Conservation (phyloP, 2,329 filamentous ascomycete genomes). For the Laburnicola sp. region DNA sequence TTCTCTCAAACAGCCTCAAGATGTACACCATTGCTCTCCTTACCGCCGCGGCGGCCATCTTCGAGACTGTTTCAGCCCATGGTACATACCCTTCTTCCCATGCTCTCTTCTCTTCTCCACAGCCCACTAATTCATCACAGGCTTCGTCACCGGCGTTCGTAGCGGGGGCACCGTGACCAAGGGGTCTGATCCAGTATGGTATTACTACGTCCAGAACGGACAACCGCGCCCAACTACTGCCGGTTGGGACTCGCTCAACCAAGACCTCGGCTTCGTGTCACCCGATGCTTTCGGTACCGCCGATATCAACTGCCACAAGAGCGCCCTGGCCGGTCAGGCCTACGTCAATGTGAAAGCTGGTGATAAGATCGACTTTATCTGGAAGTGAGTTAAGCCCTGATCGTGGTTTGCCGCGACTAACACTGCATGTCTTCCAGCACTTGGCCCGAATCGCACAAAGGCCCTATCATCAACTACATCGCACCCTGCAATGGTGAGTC, state of each 20-base stretch:
- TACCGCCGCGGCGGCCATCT: background rate
- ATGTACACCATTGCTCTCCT: slow-evolving; percentile 3
- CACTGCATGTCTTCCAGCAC: too few species aligned
- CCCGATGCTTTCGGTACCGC: slow-evolving; percentile 29
- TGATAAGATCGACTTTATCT: slow-evolving; percentile 54
- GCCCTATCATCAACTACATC: slow-evolving; percentile 40
- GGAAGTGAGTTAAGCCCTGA: too few species aligned
- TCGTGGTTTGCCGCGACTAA: too few species aligned
- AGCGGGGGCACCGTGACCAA: slow-evolving; percentile 28
- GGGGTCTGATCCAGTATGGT: slow-evolving; percentile 41
- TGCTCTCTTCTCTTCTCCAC: slow-evolving; percentile 25
- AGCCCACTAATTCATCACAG: slow-evolving; percentile 24
- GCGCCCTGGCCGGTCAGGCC: slow-evolving; percentile 54
- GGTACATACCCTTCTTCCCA: slow-evolving; percentile 20
- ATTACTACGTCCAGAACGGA: slow-evolving; percentile 26
- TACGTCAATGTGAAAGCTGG: slow-evolving; percentile 61
- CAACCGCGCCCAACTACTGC: slow-evolving; percentile 27
- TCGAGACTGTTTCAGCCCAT: slow-evolving; percentile 14
- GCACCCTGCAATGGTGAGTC: slow-evolving; percentile 30
- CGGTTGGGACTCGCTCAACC: slow-evolving; percentile 29
- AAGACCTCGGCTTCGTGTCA: slow-evolving; percentile 30
- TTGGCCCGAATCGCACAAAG: slow-evolving; percentile 40
- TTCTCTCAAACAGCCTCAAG: background rate
- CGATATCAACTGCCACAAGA: slow-evolving; percentile 61
- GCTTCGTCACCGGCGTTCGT: slow-evolving; percentile 34